Evolutionary conservation across 305 asterid species (phyloP).

Genomic region (Fraxinus velutina): DNA sequence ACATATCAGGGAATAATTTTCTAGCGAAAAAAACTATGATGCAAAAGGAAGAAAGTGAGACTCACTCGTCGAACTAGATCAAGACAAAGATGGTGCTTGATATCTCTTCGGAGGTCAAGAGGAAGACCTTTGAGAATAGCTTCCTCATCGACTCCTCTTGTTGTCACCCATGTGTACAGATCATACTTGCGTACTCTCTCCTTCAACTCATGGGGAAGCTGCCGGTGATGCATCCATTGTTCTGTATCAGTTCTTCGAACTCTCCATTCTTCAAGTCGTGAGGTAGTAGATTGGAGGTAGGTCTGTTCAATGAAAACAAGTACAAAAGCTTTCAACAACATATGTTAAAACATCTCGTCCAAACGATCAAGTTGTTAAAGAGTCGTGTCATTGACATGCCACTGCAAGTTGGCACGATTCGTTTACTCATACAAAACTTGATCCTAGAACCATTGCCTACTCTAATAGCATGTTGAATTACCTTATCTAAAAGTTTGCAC

Average conservation of each 20-base stretch:
- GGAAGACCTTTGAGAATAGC: slow-evolving; percentile 44
- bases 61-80: slow-evolving; percentile 62
- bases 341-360: background rate
- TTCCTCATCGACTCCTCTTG: slow-evolving; percentile 61
- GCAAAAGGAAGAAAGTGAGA: background rate
- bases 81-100: slow-evolving; percentile 58
- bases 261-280: slow-evolving; percentile 64
- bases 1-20: background rate
- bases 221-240: slow-evolving; percentile 65
- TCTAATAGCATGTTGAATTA: background rate
- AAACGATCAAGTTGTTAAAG: background rate
- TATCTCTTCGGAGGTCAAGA: slow-evolving; percentile 52
- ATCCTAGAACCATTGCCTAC: background rate
- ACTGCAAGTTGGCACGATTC: background rate
- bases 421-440: background rate
- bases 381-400: background rate
- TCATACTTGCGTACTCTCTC: slow-evolving; percentile 52
- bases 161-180: slow-evolving; percentile 50
- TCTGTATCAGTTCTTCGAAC: slow-evolving; percentile 51
- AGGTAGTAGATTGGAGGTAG: slow-evolving; percentile 48
- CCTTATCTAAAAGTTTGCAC: background rate
- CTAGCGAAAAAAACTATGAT: background rate
- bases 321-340: background rate
- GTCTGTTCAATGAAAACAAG: slow-evolving; percentile 23
- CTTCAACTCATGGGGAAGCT: slow-evolving; percentile 48